Evolutionary conservation across 2,329 filamentous ascomycete genomes (phyloP).

Genomic region (Aspergillus pseudoglaucus): DNA sequence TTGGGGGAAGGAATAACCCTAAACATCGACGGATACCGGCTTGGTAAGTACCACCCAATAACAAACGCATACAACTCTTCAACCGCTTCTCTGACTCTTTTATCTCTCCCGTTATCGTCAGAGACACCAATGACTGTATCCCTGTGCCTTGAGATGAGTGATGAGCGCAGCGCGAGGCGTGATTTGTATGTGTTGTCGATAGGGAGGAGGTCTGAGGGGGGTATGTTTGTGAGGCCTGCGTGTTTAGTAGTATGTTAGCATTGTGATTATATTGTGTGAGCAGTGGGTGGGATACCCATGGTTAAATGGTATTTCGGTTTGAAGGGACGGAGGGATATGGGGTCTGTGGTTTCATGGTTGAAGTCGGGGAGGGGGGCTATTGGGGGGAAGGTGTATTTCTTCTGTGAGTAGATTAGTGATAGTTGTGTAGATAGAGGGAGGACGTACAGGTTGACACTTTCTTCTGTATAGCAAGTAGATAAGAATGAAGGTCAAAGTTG

Average conservation of each 20-base stretch:
- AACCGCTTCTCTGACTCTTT: slow-evolving; percentile 42
- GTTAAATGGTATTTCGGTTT: slow-evolving; percentile 58
- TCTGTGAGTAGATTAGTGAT: background rate
- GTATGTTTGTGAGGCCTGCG: slow-evolving; percentile 47
- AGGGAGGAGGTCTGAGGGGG: slow-evolving; percentile 49
- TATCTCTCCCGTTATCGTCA: slow-evolving; percentile 22
- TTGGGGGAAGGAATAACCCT: slow-evolving; percentile 14
- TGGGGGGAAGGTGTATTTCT: background rate
- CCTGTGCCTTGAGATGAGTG: slow-evolving; percentile 41
- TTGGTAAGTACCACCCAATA: slow-evolving; percentile 49
- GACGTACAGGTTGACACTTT: too few relatives aligned
- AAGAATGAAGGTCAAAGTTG: too few relatives aligned
- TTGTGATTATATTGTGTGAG: background rate
- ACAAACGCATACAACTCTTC: slow-evolving; percentile 54
- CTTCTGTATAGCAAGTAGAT: too few relatives aligned
- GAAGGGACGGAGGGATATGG: slow-evolving; percentile 51
- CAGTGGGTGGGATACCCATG: slow-evolving; percentile 47
- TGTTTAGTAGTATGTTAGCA: background rate
- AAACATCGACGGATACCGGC: slow-evolving; percentile 52
- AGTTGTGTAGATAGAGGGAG: background rate
- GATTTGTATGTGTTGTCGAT: slow-evolving; percentile 55
- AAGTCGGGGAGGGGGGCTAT: slow-evolving; percentile 41
- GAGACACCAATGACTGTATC: slow-evolving; percentile 36
- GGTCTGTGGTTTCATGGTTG: slow-evolving; percentile 46
- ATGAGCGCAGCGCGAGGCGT: slow-evolving; percentile 45